Evolutionary conservation across 805 yeast species (phyloP).

Genomic region (Candida nemodendra): DNA sequence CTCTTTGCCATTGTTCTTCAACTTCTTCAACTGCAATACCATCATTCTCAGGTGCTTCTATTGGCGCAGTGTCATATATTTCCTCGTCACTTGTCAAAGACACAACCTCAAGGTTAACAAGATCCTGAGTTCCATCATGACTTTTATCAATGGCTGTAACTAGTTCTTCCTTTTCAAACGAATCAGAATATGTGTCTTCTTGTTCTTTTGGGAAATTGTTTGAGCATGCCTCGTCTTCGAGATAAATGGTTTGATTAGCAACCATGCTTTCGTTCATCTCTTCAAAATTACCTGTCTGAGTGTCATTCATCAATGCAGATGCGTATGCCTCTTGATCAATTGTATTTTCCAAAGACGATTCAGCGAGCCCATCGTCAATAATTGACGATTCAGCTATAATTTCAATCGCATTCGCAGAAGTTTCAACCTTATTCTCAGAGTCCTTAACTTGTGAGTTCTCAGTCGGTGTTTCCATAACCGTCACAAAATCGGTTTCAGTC

Average conservation of each 20-base stretch:
- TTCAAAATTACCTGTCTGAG: conserved; percentile 7
- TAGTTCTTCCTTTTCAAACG: conserved; percentile 2
- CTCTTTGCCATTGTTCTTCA: conserved; percentile 2
- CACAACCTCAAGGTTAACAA: conserved; percentile 2
- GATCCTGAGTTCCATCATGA: background rate
- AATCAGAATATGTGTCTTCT: background rate
- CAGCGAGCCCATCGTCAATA: conserved; percentile 14
- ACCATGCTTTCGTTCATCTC: conserved; percentile 15
- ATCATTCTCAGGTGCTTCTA: conserved; percentile 12
- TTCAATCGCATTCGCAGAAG: conserved; percentile 9
- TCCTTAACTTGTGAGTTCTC: conserved; percentile 2
- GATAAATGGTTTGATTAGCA: conserved; percentile 27
- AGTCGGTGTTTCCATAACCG: conserved; percentile 2
- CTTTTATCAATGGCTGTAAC: conserved; percentile 4
- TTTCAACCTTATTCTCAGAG: background rate
- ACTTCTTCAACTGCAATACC: conserved; percentile 5
- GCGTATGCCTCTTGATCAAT: conserved; percentile 27
- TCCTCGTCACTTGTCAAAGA: conserved; percentile 11
- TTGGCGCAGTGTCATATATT: conserved; percentile 11
- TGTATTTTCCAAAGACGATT: conserved; percentile 9
- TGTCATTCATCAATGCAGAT: conserved; percentile 26
- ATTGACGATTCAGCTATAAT: conserved; percentile 30
- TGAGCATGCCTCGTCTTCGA: conserved; percentile 23
- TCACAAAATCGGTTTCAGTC: background rate
- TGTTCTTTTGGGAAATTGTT: too few relatives aligned